Evolutionary conservation across 2,329 filamentous ascomycete genomes (phyloP), one percentile per base, ranked within the genome.

Genomic region (Chrysoporthe puriensis): DNA sequence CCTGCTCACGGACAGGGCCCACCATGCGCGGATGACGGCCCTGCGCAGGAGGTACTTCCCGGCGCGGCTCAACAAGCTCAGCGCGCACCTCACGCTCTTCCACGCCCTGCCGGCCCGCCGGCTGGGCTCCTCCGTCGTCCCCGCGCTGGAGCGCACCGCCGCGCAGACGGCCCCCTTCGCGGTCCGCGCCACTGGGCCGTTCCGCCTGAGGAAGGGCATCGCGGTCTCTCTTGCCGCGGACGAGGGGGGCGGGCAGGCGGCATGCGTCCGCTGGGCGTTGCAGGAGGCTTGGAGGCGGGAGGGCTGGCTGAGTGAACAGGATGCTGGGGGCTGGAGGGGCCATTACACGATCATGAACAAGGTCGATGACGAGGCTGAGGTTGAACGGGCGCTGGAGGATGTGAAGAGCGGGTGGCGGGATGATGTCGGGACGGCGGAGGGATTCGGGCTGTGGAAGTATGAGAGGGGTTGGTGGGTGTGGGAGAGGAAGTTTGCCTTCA

Each of bases 281-380:
- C 64, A 58, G 48, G 4, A 21, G n/a, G 42, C 50, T 3, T 67
- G 67, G 64, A 44, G 16, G 34, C 3, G 40, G 4, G 26, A 40
- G 13, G 57, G 18, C 3, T 14, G 66, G 18, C 36, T 69, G 9
- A 62, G 64, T 54, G 64, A 44, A 26, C 67, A 69, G 64, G 67
- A 69, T 46, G 36, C 64, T 40, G n/a, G 32, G 42, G 43, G 42
- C 4, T 67, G 67, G 64, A 32, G 61, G 48, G 64, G 61, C 1
- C 67, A 69, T 26, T 64, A 63, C 40, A 69, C 67, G 9, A 66
- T 64, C 13, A 66, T 63, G 67, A 67, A 69, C 50, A 67, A 69
- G 57, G 56, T 63, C 4, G 62, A 56, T 14, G 64, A 64, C 26
- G 61, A 61, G 7, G 26, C 1, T 2, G 64, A 54, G 13, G 61